Base-by-base conservation (phyloP, 805 yeast genomes). In the Candida manassasensis region DNA sequence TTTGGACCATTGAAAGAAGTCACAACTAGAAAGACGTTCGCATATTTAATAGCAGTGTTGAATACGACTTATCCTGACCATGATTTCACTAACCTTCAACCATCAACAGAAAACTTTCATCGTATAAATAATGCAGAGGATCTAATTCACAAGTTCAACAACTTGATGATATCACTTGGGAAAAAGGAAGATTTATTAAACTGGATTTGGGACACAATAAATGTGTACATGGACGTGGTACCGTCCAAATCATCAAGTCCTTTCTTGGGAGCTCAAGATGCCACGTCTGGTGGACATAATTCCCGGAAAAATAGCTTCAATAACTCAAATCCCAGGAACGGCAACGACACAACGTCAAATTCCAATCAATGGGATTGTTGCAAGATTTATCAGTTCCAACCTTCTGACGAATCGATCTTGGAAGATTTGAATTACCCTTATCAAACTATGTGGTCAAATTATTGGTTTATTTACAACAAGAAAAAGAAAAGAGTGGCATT, bases 31-130 rank as follows among this genome's bases (percentile, higher is more conserved):
- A 82, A 87, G 57, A 80, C 89, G 2, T 93, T 90, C 65, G 93
- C 96, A 0, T 85, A 89, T 53, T 66, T 93, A 32, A 85, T 93
- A 40, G 93, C 95, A 1, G 88, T 89, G 22, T 69, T 93, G 35
- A 93, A 93, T 57, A 84, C 94, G 6, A 81, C 94, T 4, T 90
- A 85, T 53, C 97, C 98, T 0, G 98, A 93, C 56, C 96, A 93
- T 52, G 98, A 93, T 53, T 93, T 90, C 50, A 75, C 94, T 9
- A 74, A 82, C 17, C 73, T 93, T 42, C 87, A 85, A 52, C 98
- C 98, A 2, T 74, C 84, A n/a, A 75, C 76, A 4, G 67, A 63
- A 15, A 69, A 75, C 30, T 67, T 67, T 38, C 69, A 62, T 37
- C 45, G 54, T 38, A 49, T 67, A 17, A 54, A 51, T 30, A 44